Conservation (phyloP, 139 green algal genomes). For the Bryopsis sp. region DNA sequence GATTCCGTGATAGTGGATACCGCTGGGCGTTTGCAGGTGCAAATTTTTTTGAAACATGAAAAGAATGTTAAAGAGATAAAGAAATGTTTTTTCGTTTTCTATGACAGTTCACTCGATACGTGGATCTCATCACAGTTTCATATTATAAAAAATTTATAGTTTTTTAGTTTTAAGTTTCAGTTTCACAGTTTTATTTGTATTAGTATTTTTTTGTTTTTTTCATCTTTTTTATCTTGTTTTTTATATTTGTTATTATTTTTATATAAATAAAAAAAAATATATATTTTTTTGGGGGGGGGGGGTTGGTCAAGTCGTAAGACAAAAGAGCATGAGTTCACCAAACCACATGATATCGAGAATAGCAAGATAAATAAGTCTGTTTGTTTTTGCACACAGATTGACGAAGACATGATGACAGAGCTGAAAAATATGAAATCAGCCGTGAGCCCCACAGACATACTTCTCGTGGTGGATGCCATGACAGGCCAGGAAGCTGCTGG, state of each 20-base stretch:
- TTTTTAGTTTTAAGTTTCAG: no score
- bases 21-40: slow-evolving; percentile 79
- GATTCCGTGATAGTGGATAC: slow-evolving; percentile 96
- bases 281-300: no score
- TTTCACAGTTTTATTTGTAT: no score
- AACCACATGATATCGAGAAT: background rate
- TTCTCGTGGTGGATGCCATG: slow-evolving; percentile 99
- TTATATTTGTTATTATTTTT: no score
- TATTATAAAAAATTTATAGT: background rate
- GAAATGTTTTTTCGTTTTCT: background rate
- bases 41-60: no score
- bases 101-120: background rate
- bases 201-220: no score
- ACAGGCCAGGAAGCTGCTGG: slow-evolving; percentile 80
- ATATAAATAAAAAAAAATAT: no score
- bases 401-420: slow-evolving; percentile 86
- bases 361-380: background rate
- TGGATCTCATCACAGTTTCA: background rate
- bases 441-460: slow-evolving; percentile 78
- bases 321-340: no score
- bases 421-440: slow-evolving; percentile 65
- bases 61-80: slow-evolving; percentile 13
- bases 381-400: slow-evolving; percentile 64
- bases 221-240: no score
- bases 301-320: no score